phyloP scores from a whole-genome alignment of 345 rosid species.

The Trapa bicornis region DNA sequence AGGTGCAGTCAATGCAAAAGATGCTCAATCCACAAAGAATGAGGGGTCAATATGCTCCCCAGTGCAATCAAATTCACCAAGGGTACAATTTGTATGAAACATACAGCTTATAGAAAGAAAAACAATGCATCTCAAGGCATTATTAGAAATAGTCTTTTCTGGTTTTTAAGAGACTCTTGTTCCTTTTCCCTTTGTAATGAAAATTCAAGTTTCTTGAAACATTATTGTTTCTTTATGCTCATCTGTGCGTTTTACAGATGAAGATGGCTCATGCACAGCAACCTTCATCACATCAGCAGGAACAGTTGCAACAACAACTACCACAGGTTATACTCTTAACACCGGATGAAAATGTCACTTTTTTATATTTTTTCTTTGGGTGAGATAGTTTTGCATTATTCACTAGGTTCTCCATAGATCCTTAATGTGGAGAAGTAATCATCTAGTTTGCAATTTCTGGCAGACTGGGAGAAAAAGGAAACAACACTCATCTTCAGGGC shows the following conservation, averaged over 20 bases:
- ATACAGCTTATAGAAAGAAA: neutral
- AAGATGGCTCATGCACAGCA: slow-evolving; percentile 42
- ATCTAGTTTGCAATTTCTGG: slow-evolving; percentile 4
- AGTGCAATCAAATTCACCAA: slow-evolving; percentile 41
- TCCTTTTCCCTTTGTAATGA: neutral
- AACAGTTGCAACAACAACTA: slow-evolving; percentile 36
- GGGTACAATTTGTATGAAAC: slow-evolving; percentile 19
- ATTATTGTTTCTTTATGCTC: slow-evolving; percentile 3
- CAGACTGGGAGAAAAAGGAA: slow-evolving; percentile 51
- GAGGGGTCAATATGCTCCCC: slow-evolving; percentile 51
- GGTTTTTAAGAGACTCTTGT: neutral
- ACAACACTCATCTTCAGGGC: slow-evolving; percentile 49
- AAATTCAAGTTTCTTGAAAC: neutral
- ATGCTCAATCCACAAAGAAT: slow-evolving; percentile 38
- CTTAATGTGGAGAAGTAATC: neutral
- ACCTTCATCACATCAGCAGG: slow-evolving; percentile 43
- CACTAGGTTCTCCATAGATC: slow-evolving; percentile 1
- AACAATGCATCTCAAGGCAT: neutral
- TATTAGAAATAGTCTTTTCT: neutral
- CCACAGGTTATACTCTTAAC: slow-evolving; percentile 32
- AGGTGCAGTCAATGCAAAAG: slow-evolving; percentile 35
- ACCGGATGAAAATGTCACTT: neutral
- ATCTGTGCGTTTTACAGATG: slow-evolving; percentile 23
- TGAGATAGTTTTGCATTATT: slow-evolving; percentile 20
- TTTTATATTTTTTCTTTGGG: neutral